Conservation (phyloP, 176 grass and related monocot species). For the Raddia distichophylla region DNA sequence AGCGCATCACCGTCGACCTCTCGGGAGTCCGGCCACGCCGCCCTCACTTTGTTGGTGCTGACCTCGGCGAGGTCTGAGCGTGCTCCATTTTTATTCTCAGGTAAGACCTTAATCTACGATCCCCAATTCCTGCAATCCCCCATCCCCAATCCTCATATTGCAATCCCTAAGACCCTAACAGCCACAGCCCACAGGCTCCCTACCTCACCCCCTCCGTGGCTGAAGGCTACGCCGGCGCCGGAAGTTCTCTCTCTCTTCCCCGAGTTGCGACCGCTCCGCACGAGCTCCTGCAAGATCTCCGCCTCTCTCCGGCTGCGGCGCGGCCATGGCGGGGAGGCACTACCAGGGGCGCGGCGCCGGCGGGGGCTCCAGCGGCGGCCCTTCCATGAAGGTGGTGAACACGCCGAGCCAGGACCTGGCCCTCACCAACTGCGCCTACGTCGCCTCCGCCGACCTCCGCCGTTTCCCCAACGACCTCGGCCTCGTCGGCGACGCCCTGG, state of each 20-base stretch:
- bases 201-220: too few species aligned
- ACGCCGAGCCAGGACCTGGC: conserved; percentile 92
- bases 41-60: too few species aligned
- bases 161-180: too few species aligned
- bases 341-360: conserved; percentile 32
- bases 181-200: too few species aligned
- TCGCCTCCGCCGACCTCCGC: conserved; percentile 61
- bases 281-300: conserved; percentile 46
- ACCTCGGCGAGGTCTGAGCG: too few species aligned
- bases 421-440: conserved; percentile 87
- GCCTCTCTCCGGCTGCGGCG: conserved; percentile 43
- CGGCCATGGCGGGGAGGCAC: conserved; percentile 56
- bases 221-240: too few species aligned
- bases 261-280: conserved; percentile 11
- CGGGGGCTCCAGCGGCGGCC: neutral
- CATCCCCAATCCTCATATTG: too few species aligned
- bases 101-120: too few species aligned
- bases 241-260: neutral
- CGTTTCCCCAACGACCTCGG: conserved; percentile 59
- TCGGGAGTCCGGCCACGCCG: too few species aligned
- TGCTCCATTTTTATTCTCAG: too few species aligned
- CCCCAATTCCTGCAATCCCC: too few species aligned
- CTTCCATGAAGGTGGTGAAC: conserved; percentile 64
- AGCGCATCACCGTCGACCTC: too few species aligned
- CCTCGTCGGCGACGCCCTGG: conserved; percentile 71